Conservation (phyloP, 257 asterid genomes). For the Lycium ferocissimum region DNA sequence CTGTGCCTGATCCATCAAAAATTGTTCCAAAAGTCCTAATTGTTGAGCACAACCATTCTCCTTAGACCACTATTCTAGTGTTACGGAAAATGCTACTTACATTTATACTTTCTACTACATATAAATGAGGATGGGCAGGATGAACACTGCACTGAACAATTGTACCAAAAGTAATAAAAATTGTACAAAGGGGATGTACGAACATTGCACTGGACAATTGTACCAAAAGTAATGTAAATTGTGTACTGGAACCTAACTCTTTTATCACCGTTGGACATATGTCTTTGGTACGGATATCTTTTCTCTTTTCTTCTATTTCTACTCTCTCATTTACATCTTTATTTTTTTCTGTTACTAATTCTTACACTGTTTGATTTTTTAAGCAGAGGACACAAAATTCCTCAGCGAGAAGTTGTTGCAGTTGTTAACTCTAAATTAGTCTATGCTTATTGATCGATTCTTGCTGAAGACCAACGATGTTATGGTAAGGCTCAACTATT, state of each 20-base stretch:
- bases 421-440: conserved; percentile 7
- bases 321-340: neutral
- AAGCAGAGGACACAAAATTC: neutral
- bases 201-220: conserved; percentile 5
- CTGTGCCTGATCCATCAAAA: conserved; percentile 18
- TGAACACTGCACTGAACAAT: neutral
- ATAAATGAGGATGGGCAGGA: conserved; percentile 10
- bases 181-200: neutral
- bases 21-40: neutral
- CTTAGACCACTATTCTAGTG: conserved; percentile 6
- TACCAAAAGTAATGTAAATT: neutral
- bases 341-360: neutral
- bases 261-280: neutral
- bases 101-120: neutral
- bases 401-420: conserved; percentile 10
- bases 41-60: conserved; percentile 22
- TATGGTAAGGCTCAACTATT: conserved; percentile 19
- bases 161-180: neutral
- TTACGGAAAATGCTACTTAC: neutral
- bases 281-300: neutral
- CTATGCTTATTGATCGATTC: neutral
- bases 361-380: neutral
- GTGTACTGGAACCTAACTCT: neutral
- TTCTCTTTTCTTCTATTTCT: conserved; percentile 12
- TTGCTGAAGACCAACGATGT: neutral